Evolutionary conservation across 768 basidiomycete genomes (phyloP).

Genomic region (Dendrothele bispora): DNA sequence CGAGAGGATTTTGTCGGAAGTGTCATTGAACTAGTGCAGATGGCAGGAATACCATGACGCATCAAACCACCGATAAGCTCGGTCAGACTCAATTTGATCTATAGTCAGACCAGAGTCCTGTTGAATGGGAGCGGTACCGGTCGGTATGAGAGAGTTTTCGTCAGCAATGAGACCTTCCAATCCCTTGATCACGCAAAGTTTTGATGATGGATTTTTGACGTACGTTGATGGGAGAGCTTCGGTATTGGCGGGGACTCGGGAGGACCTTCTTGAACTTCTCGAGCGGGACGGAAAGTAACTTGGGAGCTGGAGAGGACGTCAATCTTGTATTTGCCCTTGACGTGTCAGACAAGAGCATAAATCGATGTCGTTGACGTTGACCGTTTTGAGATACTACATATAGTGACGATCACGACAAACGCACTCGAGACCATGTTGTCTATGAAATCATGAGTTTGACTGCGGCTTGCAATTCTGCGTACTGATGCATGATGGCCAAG

Average conservation of each 20-base stretch:
- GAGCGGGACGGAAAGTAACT: constrained; percentile 83
- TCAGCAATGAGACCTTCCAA: constrained; percentile 76
- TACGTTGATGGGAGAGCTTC: constrained; percentile 89
- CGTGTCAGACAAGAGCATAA: constrained; percentile 87
- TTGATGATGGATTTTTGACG: constrained; percentile 89
- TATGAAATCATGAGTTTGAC: constrained; percentile 90
- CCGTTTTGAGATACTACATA: constrained; percentile 89
- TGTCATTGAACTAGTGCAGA: constrained; percentile 82
- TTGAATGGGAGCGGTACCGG: constrained; percentile 66
- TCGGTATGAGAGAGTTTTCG: constrained; percentile 81
- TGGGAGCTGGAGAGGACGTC: constrained; percentile 90
- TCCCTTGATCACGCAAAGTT: constrained; percentile 76
- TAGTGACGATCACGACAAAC: constrained; percentile 85
- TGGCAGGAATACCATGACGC: constrained; percentile 89
- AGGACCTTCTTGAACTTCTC: constrained; percentile 95
- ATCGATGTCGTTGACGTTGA: constrained; percentile 97
- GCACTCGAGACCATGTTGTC: constrained; percentile 93
- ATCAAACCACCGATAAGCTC: constrained; percentile 94
- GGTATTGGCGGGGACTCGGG: constrained; percentile 90
- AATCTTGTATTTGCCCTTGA: constrained; percentile 95
- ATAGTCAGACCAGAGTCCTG: constrained; percentile 76
- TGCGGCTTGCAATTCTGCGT: too few species aligned
- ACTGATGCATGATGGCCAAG: too few species aligned
- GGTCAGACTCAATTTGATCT: constrained; percentile 84
- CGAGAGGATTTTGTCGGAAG: constrained; percentile 82